A percentile compares a stretch with the other conserved stretches of the same genome.
Evolutionary conservation across 2,329 filamentous ascomycete genomes (phyloP).

Genomic region (Aspergillus sp.): DNA sequence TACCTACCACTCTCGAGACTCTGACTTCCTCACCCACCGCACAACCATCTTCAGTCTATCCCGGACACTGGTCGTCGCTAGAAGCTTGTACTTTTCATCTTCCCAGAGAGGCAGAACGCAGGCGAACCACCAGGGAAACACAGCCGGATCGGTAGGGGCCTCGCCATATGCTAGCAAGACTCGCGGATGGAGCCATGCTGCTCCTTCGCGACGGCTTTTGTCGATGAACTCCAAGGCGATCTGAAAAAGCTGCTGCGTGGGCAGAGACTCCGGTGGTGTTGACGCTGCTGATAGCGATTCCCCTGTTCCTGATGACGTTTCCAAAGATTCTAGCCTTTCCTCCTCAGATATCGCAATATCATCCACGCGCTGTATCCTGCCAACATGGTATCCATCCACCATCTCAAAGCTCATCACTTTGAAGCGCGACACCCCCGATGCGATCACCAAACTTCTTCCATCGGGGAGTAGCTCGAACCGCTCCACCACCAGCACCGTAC

Average conservation of each 20-base stretch:
- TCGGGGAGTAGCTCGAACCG: slow-evolving; percentile 74
- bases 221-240: slow-evolving; percentile 68
- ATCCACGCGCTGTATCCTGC: slow-evolving; percentile 73
- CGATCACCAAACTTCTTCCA: slow-evolving; percentile 79
- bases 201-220: slow-evolving; percentile 68
- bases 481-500: slow-evolving; percentile 75
- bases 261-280: slow-evolving; percentile 51
- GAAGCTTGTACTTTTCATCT: slow-evolving; percentile 74
- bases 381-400: slow-evolving; percentile 76
- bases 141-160: slow-evolving; percentile 71
- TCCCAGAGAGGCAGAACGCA: slow-evolving; percentile 77
- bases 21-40: slow-evolving; percentile 73
- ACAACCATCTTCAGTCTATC: slow-evolving; percentile 82
- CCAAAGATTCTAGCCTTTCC: slow-evolving; percentile 71
- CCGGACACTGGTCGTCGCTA: slow-evolving; percentile 73
- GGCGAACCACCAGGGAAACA: slow-evolving; percentile 90
- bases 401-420: slow-evolving; percentile 63
- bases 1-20: slow-evolving; percentile 70
- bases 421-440: slow-evolving; percentile 75
- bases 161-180: slow-evolving; percentile 75
- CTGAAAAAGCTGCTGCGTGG: slow-evolving; percentile 70
- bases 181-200: slow-evolving; percentile 72
- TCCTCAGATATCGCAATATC: slow-evolving; percentile 82
- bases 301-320: slow-evolving; percentile 50
- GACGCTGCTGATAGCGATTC: slow-evolving; percentile 22